Base-by-base conservation (phyloP, 2,329 filamentous ascomycete species). In the Ascochyta pisi region DNA sequence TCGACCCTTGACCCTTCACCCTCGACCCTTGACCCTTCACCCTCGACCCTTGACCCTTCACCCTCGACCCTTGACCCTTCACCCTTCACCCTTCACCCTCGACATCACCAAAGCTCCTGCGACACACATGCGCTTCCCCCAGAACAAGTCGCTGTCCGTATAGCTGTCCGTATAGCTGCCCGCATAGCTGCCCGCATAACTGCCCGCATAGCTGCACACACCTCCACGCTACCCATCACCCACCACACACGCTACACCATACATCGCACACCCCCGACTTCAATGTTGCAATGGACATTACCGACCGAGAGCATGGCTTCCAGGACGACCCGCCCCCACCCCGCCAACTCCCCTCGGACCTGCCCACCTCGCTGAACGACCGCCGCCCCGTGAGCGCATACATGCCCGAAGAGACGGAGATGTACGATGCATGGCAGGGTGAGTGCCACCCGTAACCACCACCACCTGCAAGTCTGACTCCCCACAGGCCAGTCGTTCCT, bases 381-480 rank as follows among this genome's bases (percentile, higher is more conserved):
- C 87, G 95, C 58, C 86, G 88, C 66, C 84, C 89, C 31, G 84
- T 87, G 4, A 82, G 76, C 42, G 86, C 88, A 60, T 57, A 49
- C 35, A 84, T 88, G 61, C 84, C 89, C 52, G 83, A 83, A 35
- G 95, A 98, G 81, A 96, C 93, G 37, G 95, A 98, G 81, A 92
- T 97, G 80, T 99, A 98, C 76, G 95, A 99, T 84, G 95, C 92
- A 66, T 99, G 95, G 95, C 92, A 98, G 88, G 94, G 94, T 89
- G 75, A 73, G 82, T 64, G 50, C 83, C 9, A n/a, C 16, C 29
- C 37, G 22, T 34, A 46, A 24, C 38, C 26, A 7, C 38, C 26
- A 7, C 9, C n/a, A n/a, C 4, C 19, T 13, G 38, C 23, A 39
- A 41, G 16, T 37, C 53, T 56, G 53, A 56, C 34, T 19, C 29